Base-by-base conservation (phyloP, 257 asterid genomes). In the Solanum rostratum region DNA sequence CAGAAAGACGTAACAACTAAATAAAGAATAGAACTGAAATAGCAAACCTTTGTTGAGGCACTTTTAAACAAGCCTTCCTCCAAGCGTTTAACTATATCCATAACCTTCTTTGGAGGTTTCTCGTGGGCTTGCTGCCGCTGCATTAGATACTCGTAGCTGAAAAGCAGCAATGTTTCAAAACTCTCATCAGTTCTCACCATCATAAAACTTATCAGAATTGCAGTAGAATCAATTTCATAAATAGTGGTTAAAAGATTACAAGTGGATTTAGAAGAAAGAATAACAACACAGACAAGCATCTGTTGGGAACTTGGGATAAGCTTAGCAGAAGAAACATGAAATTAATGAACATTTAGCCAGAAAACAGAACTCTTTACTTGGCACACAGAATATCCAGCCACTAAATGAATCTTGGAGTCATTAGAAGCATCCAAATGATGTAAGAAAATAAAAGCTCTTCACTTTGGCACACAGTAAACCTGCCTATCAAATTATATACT, bases 51-150 rank as follows among this genome's bases (percentile, higher is more conserved):
- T 89, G 98, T 84, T 2, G 90, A 79, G 80, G 99, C 98, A 93
- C 88, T 89, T 92, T 91, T 94, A 91, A 91, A 89, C 84, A 96
- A 87, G 84, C 91, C 95, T 88, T 91, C 98, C 85, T 96, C 99
- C 79, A 96, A 87, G 76, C 98, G 97, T 90, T 78, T 90, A 84
- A 91, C 98, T 87, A 96, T 84, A 84, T 94, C 98, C 2, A 88
- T 7, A 85, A 94, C 84, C 90, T 82, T 94, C 93, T 84, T 90
- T 53, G 74, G 79, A 53, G 98, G 89, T 87, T 87, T 91, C 70
- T 91, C 97, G 45, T 88, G 92, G 84, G 94, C 94, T 74, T 89
- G 97, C 80, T 93, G 92, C 79, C 94, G 89, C 87, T 89, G 93
- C 91, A 86, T 88, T 45, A 96, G 89, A 88, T 89, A 86, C 6